Conservation (phyloP, 352 stramenopile genomes). For the Pythium aristosporum region DNA sequence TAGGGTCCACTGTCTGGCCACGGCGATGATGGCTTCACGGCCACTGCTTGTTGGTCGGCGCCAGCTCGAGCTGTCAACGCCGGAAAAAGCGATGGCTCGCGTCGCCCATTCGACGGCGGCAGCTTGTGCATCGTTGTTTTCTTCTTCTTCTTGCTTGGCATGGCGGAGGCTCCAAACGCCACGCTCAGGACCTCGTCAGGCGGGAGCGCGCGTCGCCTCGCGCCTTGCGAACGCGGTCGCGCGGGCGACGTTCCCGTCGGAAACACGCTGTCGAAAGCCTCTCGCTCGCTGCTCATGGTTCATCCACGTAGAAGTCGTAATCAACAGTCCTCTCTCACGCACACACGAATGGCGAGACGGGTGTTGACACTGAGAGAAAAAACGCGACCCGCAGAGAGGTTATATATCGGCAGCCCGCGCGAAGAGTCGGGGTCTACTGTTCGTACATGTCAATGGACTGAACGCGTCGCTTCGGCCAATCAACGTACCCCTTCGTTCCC, state of each 20-base stretch:
- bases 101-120: slow-evolving; percentile 3
- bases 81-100: slow-evolving; percentile 2
- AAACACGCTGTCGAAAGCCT: slow-evolving; percentile 10
- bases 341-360: neutral
- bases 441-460: neutral
- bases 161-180: slow-evolving; percentile 1
- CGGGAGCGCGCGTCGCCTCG: slow-evolving; percentile 14
- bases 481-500: no score
- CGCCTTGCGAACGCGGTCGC: slow-evolving; percentile 15
- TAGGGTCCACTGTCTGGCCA: neutral
- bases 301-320: neutral
- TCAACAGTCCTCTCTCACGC: neutral
- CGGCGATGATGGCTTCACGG: neutral
- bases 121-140: neutral
- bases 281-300: neutral
- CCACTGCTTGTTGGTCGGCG: neutral
- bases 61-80: neutral
- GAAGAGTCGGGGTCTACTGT: neutral
- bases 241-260: neutral
- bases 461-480: no score
- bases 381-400: neutral
- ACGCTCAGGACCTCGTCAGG: slow-evolving; percentile 8
- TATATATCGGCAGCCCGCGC: neutral
- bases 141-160: slow-evolving; percentile 17
- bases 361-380: neutral